Evolutionary conservation across 371 early-diverging fungal genomes (phyloP).

Genomic region (Actinomortierella wolfii): DNA sequence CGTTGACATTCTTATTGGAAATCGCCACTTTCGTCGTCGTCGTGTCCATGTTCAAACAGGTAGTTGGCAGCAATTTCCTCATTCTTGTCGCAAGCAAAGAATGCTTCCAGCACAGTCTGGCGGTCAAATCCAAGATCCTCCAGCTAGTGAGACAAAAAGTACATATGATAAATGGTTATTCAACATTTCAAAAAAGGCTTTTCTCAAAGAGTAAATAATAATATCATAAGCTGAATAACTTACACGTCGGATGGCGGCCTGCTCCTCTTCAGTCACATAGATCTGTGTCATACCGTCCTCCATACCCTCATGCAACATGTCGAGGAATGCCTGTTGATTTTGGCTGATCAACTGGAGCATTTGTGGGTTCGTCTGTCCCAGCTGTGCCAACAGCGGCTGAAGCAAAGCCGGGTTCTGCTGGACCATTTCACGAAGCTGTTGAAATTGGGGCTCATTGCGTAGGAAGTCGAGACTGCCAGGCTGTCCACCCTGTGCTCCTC

Average conservation of each 20-base stretch:
- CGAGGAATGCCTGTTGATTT: constrained; percentile 84
- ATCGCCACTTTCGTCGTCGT: constrained; percentile 31
- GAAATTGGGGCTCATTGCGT: constrained; percentile 86
- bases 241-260: constrained; percentile 90
- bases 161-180: constrained; percentile 5
- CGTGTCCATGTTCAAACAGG: constrained; percentile 80
- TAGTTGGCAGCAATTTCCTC: constrained; percentile 97
- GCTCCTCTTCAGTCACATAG: constrained; percentile 88
- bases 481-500: constrained; percentile 33
- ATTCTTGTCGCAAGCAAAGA: constrained; percentile 96
- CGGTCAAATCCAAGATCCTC: constrained; percentile 90
- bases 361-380: constrained; percentile 86
- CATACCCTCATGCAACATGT: constrained; percentile 70
- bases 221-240: constrained; percentile 17
- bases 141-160: constrained; percentile 54
- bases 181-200: not conserved
- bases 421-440: constrained; percentile 87
- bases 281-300: constrained; percentile 68
- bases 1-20: constrained; percentile 44
- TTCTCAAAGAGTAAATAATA: not conserved
- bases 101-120: constrained; percentile 86
- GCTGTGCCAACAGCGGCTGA: constrained; percentile 83
- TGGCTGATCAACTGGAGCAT: constrained; percentile 76
- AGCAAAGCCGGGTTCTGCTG: constrained; percentile 87
- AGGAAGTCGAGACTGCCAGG: constrained; percentile 63